Evolutionary conservation across 2,329 filamentous ascomycete genomes (phyloP).

Genomic region (Magnaporthiopsis poae): DNA sequence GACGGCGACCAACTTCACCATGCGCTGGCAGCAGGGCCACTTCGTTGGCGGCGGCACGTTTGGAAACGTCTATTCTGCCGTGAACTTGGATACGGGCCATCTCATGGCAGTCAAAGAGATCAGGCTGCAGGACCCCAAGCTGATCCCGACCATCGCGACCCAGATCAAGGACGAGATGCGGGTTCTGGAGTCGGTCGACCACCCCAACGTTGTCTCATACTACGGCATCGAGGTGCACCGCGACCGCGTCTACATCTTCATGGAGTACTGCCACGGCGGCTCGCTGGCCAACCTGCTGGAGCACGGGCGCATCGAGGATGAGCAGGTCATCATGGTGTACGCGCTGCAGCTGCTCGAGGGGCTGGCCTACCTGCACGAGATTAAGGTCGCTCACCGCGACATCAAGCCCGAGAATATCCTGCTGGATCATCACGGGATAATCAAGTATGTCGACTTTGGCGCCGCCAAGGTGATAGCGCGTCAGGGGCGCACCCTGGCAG

Average conservation of each 20-base stretch:
- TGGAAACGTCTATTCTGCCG: slow-evolving; percentile 91
- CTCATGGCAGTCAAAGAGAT: slow-evolving; percentile 99
- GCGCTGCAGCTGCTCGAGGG: slow-evolving; percentile 88
- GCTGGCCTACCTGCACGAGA: slow-evolving; percentile 83
- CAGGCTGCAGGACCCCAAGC: slow-evolving; percentile 85
- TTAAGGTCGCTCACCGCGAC: slow-evolving; percentile 86
- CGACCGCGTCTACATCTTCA: slow-evolving; percentile 99
- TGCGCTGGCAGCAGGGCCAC: slow-evolving; percentile 97
- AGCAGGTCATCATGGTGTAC: slow-evolving; percentile 95
- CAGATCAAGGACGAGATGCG: slow-evolving; percentile 97
- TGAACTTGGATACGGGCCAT: slow-evolving; percentile 92
- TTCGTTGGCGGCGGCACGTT: slow-evolving; percentile 96
- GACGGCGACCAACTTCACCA: slow-evolving; percentile 84
- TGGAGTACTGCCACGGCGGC: slow-evolving; percentile 97
- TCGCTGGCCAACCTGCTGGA: slow-evolving; percentile 83
- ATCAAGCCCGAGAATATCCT: slow-evolving; percentile 98
- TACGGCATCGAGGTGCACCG: slow-evolving; percentile 96
- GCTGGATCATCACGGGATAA: slow-evolving; percentile 92
- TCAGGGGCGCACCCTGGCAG: slow-evolving; percentile 74
- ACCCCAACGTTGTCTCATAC: slow-evolving; percentile 95
- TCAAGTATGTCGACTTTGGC: slow-evolving; percentile 98
- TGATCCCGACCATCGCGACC: slow-evolving; percentile 85
- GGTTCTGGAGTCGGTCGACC: slow-evolving; percentile 86
- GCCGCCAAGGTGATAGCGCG: slow-evolving; percentile 94
- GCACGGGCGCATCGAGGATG: slow-evolving; percentile 93